Conservation (phyloP, 2,329 filamentous ascomycete genomes). For the Tolypocladium pustulatum region DNA sequence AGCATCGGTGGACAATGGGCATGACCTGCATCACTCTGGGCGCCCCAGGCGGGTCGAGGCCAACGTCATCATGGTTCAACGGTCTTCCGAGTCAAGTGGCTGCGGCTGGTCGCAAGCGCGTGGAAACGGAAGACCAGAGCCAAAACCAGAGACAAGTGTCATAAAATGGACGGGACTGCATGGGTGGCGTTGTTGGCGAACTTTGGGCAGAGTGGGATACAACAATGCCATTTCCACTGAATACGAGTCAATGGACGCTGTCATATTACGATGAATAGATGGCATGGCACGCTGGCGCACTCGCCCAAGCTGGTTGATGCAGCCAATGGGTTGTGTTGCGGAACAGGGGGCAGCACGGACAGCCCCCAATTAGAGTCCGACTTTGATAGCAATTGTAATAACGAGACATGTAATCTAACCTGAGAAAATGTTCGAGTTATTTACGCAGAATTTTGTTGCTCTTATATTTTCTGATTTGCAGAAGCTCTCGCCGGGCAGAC, state of each 20-base stretch:
- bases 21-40: background rate
- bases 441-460: background rate
- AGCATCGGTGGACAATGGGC: background rate
- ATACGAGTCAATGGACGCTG: background rate
- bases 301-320: background rate
- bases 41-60: background rate
- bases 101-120: background rate
- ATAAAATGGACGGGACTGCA: constrained; percentile 8
- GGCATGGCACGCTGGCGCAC: background rate
- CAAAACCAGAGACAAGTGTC: background rate
- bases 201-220: constrained; percentile 4
- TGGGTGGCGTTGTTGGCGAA: constrained; percentile 19
- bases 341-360: background rate
- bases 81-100: background rate
- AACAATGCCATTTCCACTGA: background rate
- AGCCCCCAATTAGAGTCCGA: background rate
- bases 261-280: background rate
- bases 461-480: too few species aligned
- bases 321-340: background rate
- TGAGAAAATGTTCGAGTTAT: background rate
- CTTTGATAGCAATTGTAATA: background rate
- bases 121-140: background rate
- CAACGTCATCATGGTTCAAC: background rate
- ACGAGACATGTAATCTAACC: background rate
- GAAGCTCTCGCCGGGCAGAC: too few species aligned